These are phyloP conservation scores for Endogone sp. DNA, from an alignment of 192 early-diverging fungal genomes.

Conservation along the genomic window DNA sequence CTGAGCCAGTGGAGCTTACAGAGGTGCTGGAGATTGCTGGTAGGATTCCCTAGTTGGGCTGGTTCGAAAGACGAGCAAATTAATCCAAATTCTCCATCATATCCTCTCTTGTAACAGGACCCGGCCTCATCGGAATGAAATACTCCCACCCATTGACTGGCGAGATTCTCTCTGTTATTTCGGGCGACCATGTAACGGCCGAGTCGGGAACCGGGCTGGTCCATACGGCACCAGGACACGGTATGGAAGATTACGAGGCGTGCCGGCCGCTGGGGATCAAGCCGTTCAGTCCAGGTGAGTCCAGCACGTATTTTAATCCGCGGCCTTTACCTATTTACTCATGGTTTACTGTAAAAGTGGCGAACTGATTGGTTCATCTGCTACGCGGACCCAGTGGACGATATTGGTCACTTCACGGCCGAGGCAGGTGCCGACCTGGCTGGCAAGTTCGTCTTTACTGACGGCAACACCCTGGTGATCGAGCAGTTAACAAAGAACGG, in stretches of 20 bases:
- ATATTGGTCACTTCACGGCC: conserved; percentile 59
- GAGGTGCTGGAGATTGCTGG: conserved; percentile 6
- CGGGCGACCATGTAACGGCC: conserved; percentile 60
- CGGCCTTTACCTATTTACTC: too few species aligned
- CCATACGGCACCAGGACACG: conserved; percentile 79
- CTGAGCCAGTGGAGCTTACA: not conserved
- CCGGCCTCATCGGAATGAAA: conserved; percentile 43
- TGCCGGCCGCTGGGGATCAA: conserved; percentile 50
- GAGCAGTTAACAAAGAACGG: conserved; percentile 35
- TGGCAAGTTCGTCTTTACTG: conserved; percentile 54
- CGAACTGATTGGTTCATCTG: too few species aligned
- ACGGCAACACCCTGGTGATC: conserved; percentile 56
- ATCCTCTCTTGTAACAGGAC: conserved; percentile 27
- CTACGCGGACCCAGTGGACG: too few species aligned
- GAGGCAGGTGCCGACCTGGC: conserved; percentile 58
- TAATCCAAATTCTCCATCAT: too few species aligned
- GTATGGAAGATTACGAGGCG: conserved; percentile 75
- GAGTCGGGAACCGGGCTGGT: conserved; percentile 78
- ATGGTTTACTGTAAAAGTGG: too few species aligned
- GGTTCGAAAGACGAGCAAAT: too few species aligned
- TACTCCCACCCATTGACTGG: conserved; percentile 56
- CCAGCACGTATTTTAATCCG: not conserved
- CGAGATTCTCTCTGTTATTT: conserved; percentile 46
- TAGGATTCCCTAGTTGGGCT: too few species aligned
- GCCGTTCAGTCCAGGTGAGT: conserved; percentile 54